Evolutionary conservation across 768 basidiomycete genomes (phyloP).

Genomic region (Melanogaster broomeanus): DNA sequence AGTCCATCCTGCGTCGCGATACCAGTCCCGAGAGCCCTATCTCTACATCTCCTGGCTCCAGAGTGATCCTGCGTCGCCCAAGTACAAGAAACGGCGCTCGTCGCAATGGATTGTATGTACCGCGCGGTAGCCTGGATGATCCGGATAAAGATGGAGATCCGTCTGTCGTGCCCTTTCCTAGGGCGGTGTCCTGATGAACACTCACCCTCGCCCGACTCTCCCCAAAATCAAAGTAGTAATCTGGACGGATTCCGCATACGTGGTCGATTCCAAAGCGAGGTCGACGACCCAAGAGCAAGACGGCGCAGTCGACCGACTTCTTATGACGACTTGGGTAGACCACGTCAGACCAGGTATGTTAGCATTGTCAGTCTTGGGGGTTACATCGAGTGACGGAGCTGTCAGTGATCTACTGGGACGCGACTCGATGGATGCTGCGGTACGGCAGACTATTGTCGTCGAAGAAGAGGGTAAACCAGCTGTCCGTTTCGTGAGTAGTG

Average conservation of each 20-base stretch:
- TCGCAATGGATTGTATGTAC: constrained; percentile 49
- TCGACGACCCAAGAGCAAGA: constrained; percentile 55
- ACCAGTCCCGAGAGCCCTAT: constrained; percentile 57
- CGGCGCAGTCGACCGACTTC: constrained; percentile 63
- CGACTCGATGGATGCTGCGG: constrained; percentile 61
- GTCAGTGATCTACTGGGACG: constrained; percentile 67
- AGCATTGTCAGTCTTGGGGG: constrained; percentile 69
- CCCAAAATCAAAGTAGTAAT: constrained; percentile 28
- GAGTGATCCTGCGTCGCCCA: constrained; percentile 55
- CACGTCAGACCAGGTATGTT: constrained; percentile 65
- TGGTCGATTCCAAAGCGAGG: constrained; percentile 73
- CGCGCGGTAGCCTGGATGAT: constrained; percentile 39
- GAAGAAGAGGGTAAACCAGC: constrained; percentile 80
- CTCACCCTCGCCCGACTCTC: constrained; percentile 42
- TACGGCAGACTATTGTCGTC: constrained; percentile 71
- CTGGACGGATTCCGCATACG: constrained; percentile 42
- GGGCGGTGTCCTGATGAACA: constrained; percentile 57
- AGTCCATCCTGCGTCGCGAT: constrained; percentile 50
- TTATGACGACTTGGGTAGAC: constrained; percentile 65
- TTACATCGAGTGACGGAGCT: constrained; percentile 49
- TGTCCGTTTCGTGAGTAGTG: constrained; percentile 73
- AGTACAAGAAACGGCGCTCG: constrained; percentile 53
- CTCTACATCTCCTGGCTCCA: constrained; percentile 34
- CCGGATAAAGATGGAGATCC: constrained; percentile 37
- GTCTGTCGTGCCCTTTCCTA: constrained; percentile 64